Evolutionary conservation across 2,329 filamentous ascomycete species (phyloP).

Genomic region (Colletotrichum zoysiae): DNA sequence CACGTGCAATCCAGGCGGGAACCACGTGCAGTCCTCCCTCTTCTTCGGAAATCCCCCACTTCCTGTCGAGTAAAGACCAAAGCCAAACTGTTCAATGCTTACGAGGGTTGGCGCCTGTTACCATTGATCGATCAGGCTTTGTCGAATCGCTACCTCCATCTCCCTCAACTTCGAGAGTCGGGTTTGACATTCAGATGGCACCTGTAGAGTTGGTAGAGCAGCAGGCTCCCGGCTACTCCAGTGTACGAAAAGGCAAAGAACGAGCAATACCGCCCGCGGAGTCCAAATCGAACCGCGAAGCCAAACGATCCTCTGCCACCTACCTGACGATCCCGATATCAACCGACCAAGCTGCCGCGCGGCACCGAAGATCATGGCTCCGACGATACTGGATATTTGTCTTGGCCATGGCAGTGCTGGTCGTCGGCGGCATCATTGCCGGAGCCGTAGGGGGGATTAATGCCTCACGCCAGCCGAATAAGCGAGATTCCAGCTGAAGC

Average conservation of each 20-base stretch:
- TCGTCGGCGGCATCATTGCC: slow-evolving; percentile 33
- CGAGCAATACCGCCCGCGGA: slow-evolving; percentile 1
- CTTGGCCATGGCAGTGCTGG: slow-evolving; percentile 30
- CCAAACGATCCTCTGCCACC: slow-evolving; percentile 22
- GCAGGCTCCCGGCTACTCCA: slow-evolving; percentile 6
- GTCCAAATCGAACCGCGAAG: slow-evolving; percentile 4
- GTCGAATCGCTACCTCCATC: too few relatives aligned
- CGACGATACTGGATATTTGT: slow-evolving; percentile 36
- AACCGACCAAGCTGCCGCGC: neutral
- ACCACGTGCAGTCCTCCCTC: neutral
- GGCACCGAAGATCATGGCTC: slow-evolving; percentile 14
- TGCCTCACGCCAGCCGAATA: slow-evolving; percentile 13
- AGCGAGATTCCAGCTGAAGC: neutral
- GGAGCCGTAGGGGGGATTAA: slow-evolving; percentile 29
- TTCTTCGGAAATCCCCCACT: neutral
- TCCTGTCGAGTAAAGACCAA: neutral
- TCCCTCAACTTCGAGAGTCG: neutral
- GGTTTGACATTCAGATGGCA: neutral
- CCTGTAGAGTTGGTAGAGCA: slow-evolving; percentile 14
- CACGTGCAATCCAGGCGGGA: slow-evolving; percentile 1
- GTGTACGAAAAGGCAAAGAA: neutral
- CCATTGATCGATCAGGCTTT: neutral
- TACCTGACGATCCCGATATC: slow-evolving; percentile 33
- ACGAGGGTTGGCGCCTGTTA: neutral
- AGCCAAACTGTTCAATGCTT: too few relatives aligned